Base-by-base conservation (phyloP, 140 eudicot species). In the Senecio squalidus region DNA sequence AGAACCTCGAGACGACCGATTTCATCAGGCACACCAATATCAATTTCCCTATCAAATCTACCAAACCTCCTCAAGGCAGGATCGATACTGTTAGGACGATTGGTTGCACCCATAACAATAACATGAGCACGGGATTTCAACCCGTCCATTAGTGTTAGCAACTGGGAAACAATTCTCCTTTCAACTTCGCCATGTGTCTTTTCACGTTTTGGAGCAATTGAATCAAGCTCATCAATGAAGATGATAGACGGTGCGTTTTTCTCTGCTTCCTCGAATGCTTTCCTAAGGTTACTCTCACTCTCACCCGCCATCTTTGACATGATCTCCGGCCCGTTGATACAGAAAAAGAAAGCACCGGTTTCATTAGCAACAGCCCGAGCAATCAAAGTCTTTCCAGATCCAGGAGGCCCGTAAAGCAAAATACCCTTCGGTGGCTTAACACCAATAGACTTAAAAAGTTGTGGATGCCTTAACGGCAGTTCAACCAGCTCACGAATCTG, bases 251-350 rank as follows among this genome's bases (percentile, higher is more conserved):
- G 84, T 0, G 84, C 84, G 20, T 78, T 78, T 61, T 77, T 77
- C 71, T 77, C 83, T 4, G 83, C 83, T 67, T 77, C 83, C 62
- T 77, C 83, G 2, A 77, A 77, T 2, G 83, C 83, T 62, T 73
- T 77, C 60, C 83, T 64, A 22, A 73, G 59, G 34, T 77, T 77
- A 40, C 83, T 77, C 55, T 77, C 83, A 39, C 83, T 78, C 61
- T 78, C 83, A 8, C 83, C 83, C 14, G 83, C 83, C 83, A 78
- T 62, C 60, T 78, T 78, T 5, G 83, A 78, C 83, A 78, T 78
- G 43, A 78, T 78, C 58, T 78, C 84, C 0, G 80, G 80, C 38
- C 84, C 84, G 28, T 78, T 78, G 11, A 78, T 78, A 51, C 84
- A 73, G 55, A 78, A 73, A 44, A 78, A 69, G 71, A 78, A 78